Conservation (phyloP, 164 flowering plant species). For the Vitis cinerea region DNA sequence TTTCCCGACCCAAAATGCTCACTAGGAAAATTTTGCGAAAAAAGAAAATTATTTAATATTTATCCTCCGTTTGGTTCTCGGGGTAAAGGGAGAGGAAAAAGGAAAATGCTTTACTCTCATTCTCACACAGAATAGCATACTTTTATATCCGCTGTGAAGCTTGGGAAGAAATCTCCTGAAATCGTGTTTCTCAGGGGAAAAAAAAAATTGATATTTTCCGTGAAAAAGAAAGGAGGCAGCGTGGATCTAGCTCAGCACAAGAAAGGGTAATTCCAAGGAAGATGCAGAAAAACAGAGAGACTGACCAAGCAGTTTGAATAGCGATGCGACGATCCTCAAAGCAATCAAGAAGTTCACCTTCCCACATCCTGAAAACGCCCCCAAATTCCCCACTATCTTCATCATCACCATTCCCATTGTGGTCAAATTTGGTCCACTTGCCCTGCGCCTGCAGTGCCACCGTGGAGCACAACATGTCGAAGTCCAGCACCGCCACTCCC, state of each 20-base stretch:
- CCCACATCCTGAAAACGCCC: constrained; percentile 95
- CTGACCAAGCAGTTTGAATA: constrained; percentile 63
- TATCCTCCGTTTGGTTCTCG: no score
- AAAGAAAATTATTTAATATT: no score
- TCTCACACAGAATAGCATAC: no score
- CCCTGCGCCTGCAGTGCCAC: constrained; percentile 90
- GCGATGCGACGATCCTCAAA: constrained; percentile 77
- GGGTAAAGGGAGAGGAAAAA: no score
- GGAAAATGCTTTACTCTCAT: no score
- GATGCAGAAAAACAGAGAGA: background rate
- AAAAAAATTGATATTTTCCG: background rate
- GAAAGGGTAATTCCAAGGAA: background rate
- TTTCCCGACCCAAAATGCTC: no score
- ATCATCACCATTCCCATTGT: constrained; percentile 19
- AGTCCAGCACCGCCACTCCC: constrained; percentile 70
- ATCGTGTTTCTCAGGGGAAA: background rate
- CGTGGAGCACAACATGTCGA: constrained; percentile 83
- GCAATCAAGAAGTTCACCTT: constrained; percentile 84
- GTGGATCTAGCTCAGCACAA: background rate
- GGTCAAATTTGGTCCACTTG: constrained; percentile 43
- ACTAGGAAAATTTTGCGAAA: no score
- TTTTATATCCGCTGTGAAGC: no score
- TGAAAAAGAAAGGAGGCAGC: no score
- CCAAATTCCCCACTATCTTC: constrained; percentile 38
- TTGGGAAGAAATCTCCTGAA: no score